Evolutionary conservation across 1,139 yeast genomes (phyloP), one percentile per base, ranked within the genome.

Genomic region (Wickerhamomyces sp.): DNA sequence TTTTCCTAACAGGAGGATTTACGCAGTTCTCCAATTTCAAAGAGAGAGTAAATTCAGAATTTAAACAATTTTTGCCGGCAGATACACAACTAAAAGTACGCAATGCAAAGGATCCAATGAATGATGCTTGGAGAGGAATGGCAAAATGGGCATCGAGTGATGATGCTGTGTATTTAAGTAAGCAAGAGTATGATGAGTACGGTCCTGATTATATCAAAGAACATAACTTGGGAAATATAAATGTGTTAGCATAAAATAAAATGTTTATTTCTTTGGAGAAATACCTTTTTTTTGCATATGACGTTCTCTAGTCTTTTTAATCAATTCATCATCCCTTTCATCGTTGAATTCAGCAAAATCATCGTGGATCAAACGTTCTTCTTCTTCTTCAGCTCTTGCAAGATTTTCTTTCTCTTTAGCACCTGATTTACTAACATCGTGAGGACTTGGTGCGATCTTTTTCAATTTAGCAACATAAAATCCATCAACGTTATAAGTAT

Each of bases 401-500:
- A 76, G 65, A 30, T 72, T 69, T 63, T 87, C 96, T 70, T 87
- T 87, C 65, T 87, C 97, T 58, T 74, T 76, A 33, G 96, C 95
- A 52, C 95, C 92, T 7, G 94, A 90, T 68, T 84, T 86, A 46
- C 90, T 80, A 43, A 79, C 76, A 64, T 84, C 94, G 52, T 81
- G 87, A 37, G 90, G 83, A 46, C 95, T 81, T 44, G 96, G 72
- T 2, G 92, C 95, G 48, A 78, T 81, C 75, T 94, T 94, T 67
- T 87, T 80, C 70, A 94, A 87, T 61, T 92, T 92, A 44, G 99
- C 98, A 45, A 94, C 98, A 62, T 72, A 94, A 73, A 94, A 94
- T 28, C 99, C 99, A 66, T 94, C 99, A 40, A 94, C 98, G 63
- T 94, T 94, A 63, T 92, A 92, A 25, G 96, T 90, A 64, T 94